Base-by-base conservation (phyloP, 129 eudicot species). In the Gnaphalium uliginosum region DNA sequence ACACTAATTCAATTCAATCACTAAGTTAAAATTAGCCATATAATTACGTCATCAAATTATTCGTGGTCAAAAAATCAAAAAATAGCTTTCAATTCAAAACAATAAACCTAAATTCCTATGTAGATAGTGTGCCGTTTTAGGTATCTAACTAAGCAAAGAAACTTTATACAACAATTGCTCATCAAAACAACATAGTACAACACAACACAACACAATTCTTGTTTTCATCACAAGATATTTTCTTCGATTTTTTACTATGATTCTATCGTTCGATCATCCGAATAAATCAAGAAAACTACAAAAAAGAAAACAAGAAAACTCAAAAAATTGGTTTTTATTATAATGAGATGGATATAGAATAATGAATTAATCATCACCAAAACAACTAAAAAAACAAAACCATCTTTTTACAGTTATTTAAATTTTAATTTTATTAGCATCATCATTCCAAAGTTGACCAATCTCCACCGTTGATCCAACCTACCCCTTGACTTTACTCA, bases 241-340 rank as follows among this genome's bases (percentile, higher is more conserved):
- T 9, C 46, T 37, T 37, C 14, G 46, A 37, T 37, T 8, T 37
- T 8, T 37, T 37, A 37, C 43, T 8, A 8, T 37, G 43, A 37
- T 37, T 37, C 11, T 37, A 8, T 8, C 2, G 2, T 27, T 27
- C 29, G 1, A 27, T 27, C 2, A 2, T 27, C n/a, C n/a, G n/a
- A n/a, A n/a, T n/a, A n/a, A 27, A 27, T 27, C 29, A 2, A 27
- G 1, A 1, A 2, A 27, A 27, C 29, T 27, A 27, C 2, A 33
- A 6, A 33, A 33, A 5, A 33, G 6, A 0, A 33, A 35, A 35
- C 9, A 46, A 66, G 2, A n/a, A 29, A 22, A 6, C 17, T 54
- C 17, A 32, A 76, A 69, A 78, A 78, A 21, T 78, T 14, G 65
- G 64, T 72, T 69, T 23, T 60, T 69, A 69, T 78, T 78, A 77